These are phyloP conservation scores for Ambrosia artemisiifolia DNA, from an alignment of 129 eudicot genomes.

Conservation along the genomic window DNA sequence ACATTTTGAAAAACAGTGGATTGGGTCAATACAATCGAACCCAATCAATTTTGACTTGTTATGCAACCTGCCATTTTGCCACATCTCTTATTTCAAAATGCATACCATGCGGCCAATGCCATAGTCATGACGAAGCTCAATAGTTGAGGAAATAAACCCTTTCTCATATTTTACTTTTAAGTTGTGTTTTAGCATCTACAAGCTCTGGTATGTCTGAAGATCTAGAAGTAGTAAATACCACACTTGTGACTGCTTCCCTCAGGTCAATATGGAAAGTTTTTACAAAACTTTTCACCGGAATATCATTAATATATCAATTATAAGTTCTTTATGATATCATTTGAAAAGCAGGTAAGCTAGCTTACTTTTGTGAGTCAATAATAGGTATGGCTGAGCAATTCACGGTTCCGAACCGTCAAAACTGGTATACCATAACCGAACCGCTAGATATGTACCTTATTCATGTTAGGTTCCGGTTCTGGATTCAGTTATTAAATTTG, in stretches of 20 bases:
- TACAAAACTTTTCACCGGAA: neutral
- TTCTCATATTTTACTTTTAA: constrained; percentile 81
- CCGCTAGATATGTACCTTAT: too few species aligned
- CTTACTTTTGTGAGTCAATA: constrained; percentile 91
- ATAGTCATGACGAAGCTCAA: constrained; percentile 72
- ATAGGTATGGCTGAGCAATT: constrained; percentile 39
- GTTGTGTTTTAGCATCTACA: constrained; percentile 57
- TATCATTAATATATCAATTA: neutral
- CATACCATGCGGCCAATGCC: constrained; percentile 85
- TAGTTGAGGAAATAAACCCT: constrained; percentile 64
- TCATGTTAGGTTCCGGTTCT: too few species aligned
- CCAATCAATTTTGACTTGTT: neutral
- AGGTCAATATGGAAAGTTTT: constrained; percentile 87
- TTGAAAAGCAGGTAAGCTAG: constrained; percentile 4
- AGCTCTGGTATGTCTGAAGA: constrained; percentile 86
- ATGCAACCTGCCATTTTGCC: neutral
- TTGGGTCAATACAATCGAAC: neutral
- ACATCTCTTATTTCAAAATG: neutral
- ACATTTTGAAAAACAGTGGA: neutral
- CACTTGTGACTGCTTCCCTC: constrained; percentile 87
- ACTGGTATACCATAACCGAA: too few species aligned
- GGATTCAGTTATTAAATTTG: too few species aligned
- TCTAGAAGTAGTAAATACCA: constrained; percentile 85
- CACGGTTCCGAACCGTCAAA: too few species aligned
- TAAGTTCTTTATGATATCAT: neutral